Percentiles rank a stretch among this genome's conserved stretches.
phyloP scores from a whole-genome alignment of 2,329 filamentous ascomycete genomes.

The Dothideomycetes sp. region DNA sequence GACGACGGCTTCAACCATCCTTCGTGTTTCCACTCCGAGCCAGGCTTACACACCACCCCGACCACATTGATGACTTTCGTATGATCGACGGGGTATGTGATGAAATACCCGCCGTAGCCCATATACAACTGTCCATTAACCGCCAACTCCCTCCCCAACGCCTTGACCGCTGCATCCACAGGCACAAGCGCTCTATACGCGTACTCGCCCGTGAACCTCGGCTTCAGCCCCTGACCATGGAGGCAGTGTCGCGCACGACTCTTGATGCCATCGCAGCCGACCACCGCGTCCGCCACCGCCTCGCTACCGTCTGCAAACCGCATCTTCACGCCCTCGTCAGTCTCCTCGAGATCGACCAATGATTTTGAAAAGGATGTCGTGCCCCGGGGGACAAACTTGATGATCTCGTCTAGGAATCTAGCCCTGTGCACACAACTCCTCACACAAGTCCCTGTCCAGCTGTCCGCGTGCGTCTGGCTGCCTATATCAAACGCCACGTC shows the following conservation, averaged over 20 bases:
- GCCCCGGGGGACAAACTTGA: slow-evolving; percentile 33
- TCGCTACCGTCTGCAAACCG: slow-evolving; percentile 34
- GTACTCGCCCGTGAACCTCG: slow-evolving; percentile 46
- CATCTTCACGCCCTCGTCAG: slow-evolving; percentile 17
- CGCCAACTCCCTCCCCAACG: slow-evolving; percentile 38
- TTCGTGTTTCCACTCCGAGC: slow-evolving; percentile 27
- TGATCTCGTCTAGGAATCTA: slow-evolving; percentile 38
- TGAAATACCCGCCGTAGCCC: slow-evolving; percentile 37
- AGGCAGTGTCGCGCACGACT: slow-evolving; percentile 42
- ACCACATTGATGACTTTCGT: slow-evolving; percentile 16
- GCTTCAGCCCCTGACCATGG: slow-evolving; percentile 36
- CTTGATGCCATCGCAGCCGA: slow-evolving; percentile 52
- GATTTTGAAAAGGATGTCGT: slow-evolving; percentile 31
- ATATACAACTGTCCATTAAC: slow-evolving; percentile 32
- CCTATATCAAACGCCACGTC: slow-evolving; percentile 14
- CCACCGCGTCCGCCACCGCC: slow-evolving; percentile 18
- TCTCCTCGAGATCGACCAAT: slow-evolving; percentile 14
- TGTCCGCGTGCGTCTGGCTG: slow-evolving; percentile 13
- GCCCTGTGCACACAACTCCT: slow-evolving; percentile 32
- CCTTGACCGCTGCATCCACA: slow-evolving; percentile 40
- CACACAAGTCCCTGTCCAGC: slow-evolving; percentile 7
- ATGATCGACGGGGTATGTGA: slow-evolving; percentile 42
- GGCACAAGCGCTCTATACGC: slow-evolving; percentile 52
- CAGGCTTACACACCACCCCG: slow-evolving; percentile 17
- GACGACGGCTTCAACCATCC: slow-evolving; percentile 30